Percentiles rank a stretch among this genome's conserved stretches.
phyloP scores from a whole-genome alignment of 306 rosid species.

The Citrullus amarus region DNA sequence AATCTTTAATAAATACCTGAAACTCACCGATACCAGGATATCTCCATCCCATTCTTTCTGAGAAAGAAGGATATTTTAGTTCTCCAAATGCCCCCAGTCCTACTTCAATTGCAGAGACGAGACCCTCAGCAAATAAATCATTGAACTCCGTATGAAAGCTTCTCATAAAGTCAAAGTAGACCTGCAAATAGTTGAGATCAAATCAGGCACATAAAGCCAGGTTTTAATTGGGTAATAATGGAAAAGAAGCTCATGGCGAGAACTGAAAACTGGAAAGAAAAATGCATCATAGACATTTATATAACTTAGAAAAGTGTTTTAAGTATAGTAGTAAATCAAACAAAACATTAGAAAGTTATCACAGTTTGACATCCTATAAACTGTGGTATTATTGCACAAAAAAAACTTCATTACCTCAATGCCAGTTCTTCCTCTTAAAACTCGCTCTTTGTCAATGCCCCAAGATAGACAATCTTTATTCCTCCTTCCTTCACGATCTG shows the following conservation, averaged over 20 bases:
- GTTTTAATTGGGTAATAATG: slow-evolving; percentile 8
- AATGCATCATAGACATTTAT: not conserved
- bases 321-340: not conserved
- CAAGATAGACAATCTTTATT: slow-evolving; percentile 84
- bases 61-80: slow-evolving; percentile 86
- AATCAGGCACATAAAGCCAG: slow-evolving; percentile 5
- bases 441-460: slow-evolving; percentile 92
- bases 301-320: not conserved
- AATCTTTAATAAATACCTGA: slow-evolving; percentile 61
- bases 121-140: slow-evolving; percentile 72
- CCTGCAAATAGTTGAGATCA: slow-evolving; percentile 35
- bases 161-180: slow-evolving; percentile 95
- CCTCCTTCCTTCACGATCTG: slow-evolving; percentile 94
- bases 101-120: slow-evolving; percentile 67
- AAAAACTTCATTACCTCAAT: slow-evolving; percentile 54
- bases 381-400: not conserved
- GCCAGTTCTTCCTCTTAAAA: slow-evolving; percentile 91
- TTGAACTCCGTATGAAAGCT: slow-evolving; percentile 90
- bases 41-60: slow-evolving; percentile 93
- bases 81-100: slow-evolving; percentile 96
- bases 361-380: not conserved
- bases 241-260: not conserved
- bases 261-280: not conserved
- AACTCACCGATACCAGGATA: slow-evolving; percentile 99
- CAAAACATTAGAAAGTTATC: not conserved